These are phyloP conservation scores for Graphilbum sp. DNA, from an alignment of 2,329 filamentous ascomycete species.

Conservation along the genomic window DNA sequence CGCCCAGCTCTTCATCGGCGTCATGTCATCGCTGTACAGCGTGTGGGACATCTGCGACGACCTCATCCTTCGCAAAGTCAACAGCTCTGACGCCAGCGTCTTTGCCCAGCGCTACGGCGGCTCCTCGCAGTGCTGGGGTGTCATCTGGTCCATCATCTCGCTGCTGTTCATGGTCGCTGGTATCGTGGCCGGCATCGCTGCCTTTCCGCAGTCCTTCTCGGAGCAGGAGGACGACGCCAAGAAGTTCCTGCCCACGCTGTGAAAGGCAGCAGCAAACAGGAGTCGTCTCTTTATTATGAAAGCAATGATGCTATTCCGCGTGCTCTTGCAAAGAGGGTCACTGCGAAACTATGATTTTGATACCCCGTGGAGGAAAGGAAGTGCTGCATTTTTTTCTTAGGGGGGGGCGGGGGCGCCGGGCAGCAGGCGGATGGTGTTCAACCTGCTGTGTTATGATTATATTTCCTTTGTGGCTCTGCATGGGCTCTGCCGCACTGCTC, in stretches of 20 bases:
- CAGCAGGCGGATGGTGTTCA: too few species aligned
- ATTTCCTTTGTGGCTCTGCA: too few species aligned
- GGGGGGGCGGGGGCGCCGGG: too few species aligned
- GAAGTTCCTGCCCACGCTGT: conserved; percentile 38
- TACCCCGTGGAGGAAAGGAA: conserved; percentile 1
- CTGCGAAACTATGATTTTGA: too few species aligned
- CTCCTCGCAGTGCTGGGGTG: conserved; percentile 65
- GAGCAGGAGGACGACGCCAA: conserved; percentile 55
- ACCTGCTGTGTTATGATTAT: too few species aligned
- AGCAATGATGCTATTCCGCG: too few species aligned
- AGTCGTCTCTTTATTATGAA: neutral
- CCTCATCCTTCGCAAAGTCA: conserved; percentile 64
- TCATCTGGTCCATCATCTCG: conserved; percentile 62
- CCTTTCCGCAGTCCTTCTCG: conserved; percentile 53
- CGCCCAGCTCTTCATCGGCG: conserved; percentile 54
- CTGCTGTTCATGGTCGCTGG: conserved; percentile 54
- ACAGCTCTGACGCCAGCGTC: conserved; percentile 62
- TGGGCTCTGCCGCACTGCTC: too few species aligned
- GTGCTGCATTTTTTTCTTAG: too few species aligned
- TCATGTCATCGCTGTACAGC: conserved; percentile 67
- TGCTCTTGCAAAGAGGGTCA: too few species aligned
- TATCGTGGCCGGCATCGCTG: conserved; percentile 61
- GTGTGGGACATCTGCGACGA: conserved; percentile 81
- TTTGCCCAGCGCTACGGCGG: conserved; percentile 66
- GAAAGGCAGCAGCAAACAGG: neutral